Evolutionary conservation across 768 basidiomycete species (phyloP), one percentile per base, ranked within the genome.

Genomic region (Podaxis mareebaensis): DNA sequence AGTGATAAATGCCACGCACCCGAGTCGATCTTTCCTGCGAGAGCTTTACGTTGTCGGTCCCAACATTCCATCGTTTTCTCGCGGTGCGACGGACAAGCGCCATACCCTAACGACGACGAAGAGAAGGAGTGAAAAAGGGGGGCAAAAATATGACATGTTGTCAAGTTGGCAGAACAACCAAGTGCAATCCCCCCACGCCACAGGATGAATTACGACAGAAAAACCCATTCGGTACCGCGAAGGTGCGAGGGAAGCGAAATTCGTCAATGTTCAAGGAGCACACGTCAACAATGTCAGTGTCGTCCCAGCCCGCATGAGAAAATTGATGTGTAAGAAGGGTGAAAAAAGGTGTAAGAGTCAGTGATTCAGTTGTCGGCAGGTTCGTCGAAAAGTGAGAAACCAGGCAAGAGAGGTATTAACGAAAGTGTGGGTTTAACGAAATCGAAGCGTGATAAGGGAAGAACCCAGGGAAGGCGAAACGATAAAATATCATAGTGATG

Each of bases 31-130:
- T 78, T 77, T 24, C 72, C 70, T 12, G 79, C 76, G 26, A 88
- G 69, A 38, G 75, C 71, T 65, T 74, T 76, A 59, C 84, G 83
- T 58, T 77, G 75, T 48, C 76, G 73, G 58, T 85, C 81, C 90
- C 89, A 91, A 17, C 73, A 69, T 4, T 73, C 71, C 46, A 66
- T 72, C 1, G 85, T 81, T 44, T 76, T 70, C 28, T 77, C 76
- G 53, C 72, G 73, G 72, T 91, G 89, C 44, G 73, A 70, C n/a
- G 74, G 48, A 71, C 90, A 92, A 63, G 74, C 73, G 3, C 90
- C 88, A 62, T 91, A 91, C 22, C 81, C 82, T 83, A 64, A 39
- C 39, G 22, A 61, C 60, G 52, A 53, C 22, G 40, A 38, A 44
- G 40, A 40, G 44, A 28, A 26, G n/a, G 22, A 17, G 30, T 60